Evolutionary conservation across 1,284 basidiomycete genomes (phyloP), one percentile per base, ranked within the genome.

Genomic region (Calocybe gambosa): DNA sequence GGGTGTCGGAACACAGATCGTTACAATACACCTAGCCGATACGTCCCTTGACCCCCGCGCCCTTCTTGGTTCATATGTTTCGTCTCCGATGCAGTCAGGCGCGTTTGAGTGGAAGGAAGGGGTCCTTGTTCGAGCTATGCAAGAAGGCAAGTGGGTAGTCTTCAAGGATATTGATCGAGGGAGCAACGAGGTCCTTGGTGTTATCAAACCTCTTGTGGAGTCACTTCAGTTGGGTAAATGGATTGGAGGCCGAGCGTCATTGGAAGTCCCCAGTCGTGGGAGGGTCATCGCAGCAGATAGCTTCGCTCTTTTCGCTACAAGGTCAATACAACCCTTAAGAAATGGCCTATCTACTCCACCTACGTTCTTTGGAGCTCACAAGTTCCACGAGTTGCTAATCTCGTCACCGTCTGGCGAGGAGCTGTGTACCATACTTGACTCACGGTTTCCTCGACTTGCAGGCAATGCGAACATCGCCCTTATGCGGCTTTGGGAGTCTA

Each of bases 101-200:
- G 84, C 84, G 0, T 99, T 99, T 57, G 91, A 95, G 59, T 99
- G 94, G 89, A 89, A 89, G 62, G 94, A 99, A 56, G 96, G 96
- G 9, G 88, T 94, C 0, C 73, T 99, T 38, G 85, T 95, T 5
- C 87, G 89, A 39, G 89, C 95, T 0, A 87, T 99, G 71, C 78
- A 83, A 35, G 83, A 90, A 55, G 96, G 96, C 10, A 83, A 85
- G 60, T 99, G 96, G 95, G 74, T 99, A 1, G 82, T 99, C 1
- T 78, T 99, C 37, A 87, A 96, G 61, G 93, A 98, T 59, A 83
- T 99, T 40, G 96, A 99, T 65, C 76, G 83, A 44, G 93, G 85
- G 10, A 88, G 86, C 50, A 83, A 75, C 50, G 93, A 97, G 59
- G 85, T 96, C 5, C 76, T 96, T 4, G 89, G 89, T 0, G 77